Percentiles rank a stretch among this genome's conserved stretches.
These are phyloP conservation scores for Zygosaccharomyces kombuchaensis DNA, from an alignment of 805 yeast genomes.

Conservation along the genomic window DNA sequence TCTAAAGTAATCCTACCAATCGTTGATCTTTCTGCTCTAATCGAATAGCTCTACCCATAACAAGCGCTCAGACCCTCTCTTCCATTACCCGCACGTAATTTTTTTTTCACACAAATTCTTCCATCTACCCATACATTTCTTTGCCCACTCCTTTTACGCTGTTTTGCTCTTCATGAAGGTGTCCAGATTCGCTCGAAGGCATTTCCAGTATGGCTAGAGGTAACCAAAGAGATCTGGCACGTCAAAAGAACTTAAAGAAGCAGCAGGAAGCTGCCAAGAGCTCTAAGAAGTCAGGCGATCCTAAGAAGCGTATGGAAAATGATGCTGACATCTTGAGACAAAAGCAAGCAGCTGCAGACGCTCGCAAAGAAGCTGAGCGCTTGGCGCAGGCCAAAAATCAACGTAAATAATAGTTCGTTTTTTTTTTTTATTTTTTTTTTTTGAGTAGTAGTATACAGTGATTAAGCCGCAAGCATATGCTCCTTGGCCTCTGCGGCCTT, in stretches of 20 bases:
- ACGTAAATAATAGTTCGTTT: constrained; percentile 11
- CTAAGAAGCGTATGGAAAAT: constrained; percentile 75
- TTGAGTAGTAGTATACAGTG: constrained; percentile 7
- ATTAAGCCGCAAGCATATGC: constrained; percentile 24
- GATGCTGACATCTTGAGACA: constrained; percentile 89
- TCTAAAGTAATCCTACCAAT: background rate
- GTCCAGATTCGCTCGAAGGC: background rate
- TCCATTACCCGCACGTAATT: background rate
- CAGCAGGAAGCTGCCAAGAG: constrained; percentile 56
- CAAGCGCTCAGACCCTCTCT: background rate
- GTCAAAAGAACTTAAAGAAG: constrained; percentile 83
- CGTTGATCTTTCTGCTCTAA: background rate
- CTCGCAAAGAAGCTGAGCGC: constrained; percentile 33
- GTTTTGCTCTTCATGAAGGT: background rate
- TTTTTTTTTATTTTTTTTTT: background rate
- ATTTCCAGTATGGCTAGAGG: constrained; percentile 81
- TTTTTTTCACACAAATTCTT: background rate
- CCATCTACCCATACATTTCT: background rate
- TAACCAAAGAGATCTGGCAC: constrained; percentile 91
- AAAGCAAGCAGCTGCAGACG: constrained; percentile 64
- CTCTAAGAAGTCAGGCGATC: constrained; percentile 73
- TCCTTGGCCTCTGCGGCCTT: constrained; percentile 57
- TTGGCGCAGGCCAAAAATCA: constrained; percentile 20
- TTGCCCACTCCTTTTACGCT: background rate
- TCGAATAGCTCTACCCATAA: background rate